Evolutionary conservation across 2,329 filamentous ascomycete species (phyloP), one percentile per base, ranked within the genome.

Genomic region (Sporothrix schenckii): DNA sequence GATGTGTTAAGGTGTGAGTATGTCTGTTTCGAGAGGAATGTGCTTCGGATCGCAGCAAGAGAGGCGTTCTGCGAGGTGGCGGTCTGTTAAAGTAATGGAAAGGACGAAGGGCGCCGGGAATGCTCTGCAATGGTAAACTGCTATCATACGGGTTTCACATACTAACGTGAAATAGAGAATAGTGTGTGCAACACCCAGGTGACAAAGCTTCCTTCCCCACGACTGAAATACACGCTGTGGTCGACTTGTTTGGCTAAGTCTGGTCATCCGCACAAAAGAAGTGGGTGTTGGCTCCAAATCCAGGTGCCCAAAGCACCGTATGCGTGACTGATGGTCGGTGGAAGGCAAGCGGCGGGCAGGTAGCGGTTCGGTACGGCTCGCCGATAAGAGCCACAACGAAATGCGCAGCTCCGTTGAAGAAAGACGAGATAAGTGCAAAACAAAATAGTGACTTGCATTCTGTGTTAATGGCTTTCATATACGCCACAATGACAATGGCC

Each of bases 191-290:
- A 47, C 47, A 49, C 24, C 60, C 66, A 16, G 34, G 30, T 49
- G 54, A 58, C 21, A 44, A 24, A 24, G 34, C 34, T 60, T 16
- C 56, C 11, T 61, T n/a, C 56, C 34, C 34, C 56, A 6, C 34
- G 21, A n/a, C 39, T 21, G 10, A 11, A 47, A 47, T 24, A 53
- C 27, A 58, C 19, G 34, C 30, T 53, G n/a, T 39, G 39, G 14
- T 39, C n/a, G 30, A n/a, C 34, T 21, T 56, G 66, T 49, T n/a
- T 68, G 50, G 34, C 50, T n/a, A 39, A 7, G 24, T 19, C 41
- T 50, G 53, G 66, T 68, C 66, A 68, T 68, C 66, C 52, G 66
- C 66, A 41, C 30, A 24, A 27, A n/a, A 39, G 44, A 49, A 65
- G 50, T 56, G 50, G 50, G 50, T 56, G 50, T n/a, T 68, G 34